Base-by-base conservation (phyloP, 2,329 filamentous ascomycete genomes). In the Calonectria honghensis region DNA sequence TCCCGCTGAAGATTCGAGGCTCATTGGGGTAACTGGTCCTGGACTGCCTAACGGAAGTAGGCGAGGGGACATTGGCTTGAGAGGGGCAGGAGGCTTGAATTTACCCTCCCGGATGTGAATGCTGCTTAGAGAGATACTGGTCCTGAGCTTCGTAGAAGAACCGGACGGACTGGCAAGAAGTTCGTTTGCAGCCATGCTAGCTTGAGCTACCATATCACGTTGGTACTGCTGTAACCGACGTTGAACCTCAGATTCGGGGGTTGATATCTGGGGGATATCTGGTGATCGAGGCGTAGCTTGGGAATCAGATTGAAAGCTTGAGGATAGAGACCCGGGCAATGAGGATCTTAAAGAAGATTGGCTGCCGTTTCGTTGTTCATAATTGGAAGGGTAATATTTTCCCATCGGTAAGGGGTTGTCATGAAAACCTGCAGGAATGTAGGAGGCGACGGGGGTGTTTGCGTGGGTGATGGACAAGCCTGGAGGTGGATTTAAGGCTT, bases 361-460 rank as follows among this genome's bases (percentile, higher is more conserved):
- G 10, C 76, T 76, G 27, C 75, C 76, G 65, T 83, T 84, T 65
- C 85, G 81, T 35, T 84, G 85, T 77, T 91, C 89, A 78, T 91
- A 93, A 82, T 92, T 92, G 32, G 90, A 89, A 0, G 91, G 91
- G 73, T 93, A 92, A 78, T 93, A 93, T 83, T 92, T 93, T 31
- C 91, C 91, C 83, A 91, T 85, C 0, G 91, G 89, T 39, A 91
- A 83, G 5, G 86, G 83, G 45, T 83, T 86, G 48, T 87, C 87
- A 65, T 88, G 86, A 48, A 88, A 84, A 2, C 89, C 89, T 32
- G 86, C 87, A 9, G 89, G 88, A 39, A 89, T 84, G 74, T 90
- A 91, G 1, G 89, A 89, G 11, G 89, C 83, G 45, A 90, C 86
- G 9, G 89, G 88, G 9, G 87, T 87, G 77, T 85, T 85, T 37